Base-by-base conservation (phyloP, 2,329 filamentous ascomycete genomes). In the Sporothrix luriei region DNA sequence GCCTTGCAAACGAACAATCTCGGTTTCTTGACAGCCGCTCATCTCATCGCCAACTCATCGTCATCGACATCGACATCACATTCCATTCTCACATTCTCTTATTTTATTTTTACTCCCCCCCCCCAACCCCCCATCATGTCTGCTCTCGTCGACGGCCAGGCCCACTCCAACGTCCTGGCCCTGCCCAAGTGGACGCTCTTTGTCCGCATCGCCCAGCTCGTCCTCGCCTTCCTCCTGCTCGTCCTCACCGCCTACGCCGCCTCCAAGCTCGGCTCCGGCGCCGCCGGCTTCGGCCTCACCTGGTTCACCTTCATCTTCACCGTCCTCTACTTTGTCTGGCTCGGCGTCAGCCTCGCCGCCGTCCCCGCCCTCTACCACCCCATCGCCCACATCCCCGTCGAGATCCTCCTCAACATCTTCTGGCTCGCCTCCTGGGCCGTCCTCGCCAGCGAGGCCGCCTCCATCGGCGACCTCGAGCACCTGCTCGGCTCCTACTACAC, bases 261-360 rank as follows among this genome's bases (percentile, higher is more conserved):
- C n/a, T 70, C 70, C 14, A 62, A 69, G 48, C 33, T 72, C 33
- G 69, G 69, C 33, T 70, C 69, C 14, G 49, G 19, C 11, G 71
- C 64, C 19, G 64, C 69, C 33, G 69, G 69, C 6, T 70, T 70
- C 64, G 69, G 69, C 11, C 46, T 73, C 26, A 70, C 71, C 2
- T 73, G 71, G 71, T 74, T 74, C 69, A 67, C 73, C 33, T 74
- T 74, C n/a, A 71, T 71, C 66, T 61, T 69, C 29, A 74, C 73
- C 7, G 11, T 73, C 26, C 52, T 73, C 49, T 73, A 74, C 49
- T 71, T 74, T 67, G 65, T 71, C 52, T 74, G 69, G 57, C 71
- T 74, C 19, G 70, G 52, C 46, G 66, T 73, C 51, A 68, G 68
- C 61, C 26, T 73, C 43, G 38, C 69, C 19, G 10, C 48, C 9